Conservation (phyloP, 2,329 filamentous ascomycete genomes). For the Monosporascus sp. region DNA sequence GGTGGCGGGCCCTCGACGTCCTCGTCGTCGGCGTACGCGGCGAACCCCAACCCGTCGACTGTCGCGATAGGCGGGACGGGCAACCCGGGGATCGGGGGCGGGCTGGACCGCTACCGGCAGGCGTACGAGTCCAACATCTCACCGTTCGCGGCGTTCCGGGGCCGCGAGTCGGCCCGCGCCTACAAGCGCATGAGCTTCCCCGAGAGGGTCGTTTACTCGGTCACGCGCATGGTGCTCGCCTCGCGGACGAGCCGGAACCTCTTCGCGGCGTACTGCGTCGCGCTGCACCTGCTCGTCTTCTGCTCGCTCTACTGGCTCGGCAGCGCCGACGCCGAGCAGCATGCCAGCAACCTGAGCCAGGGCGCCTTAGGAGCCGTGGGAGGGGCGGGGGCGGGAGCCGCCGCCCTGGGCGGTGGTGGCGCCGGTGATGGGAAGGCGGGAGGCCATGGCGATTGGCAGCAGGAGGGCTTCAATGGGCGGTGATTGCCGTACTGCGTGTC, state of each 20-base stretch:
- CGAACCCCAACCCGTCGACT: constrained; percentile 71
- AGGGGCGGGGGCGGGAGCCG: constrained; percentile 33
- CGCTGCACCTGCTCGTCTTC: constrained; percentile 83
- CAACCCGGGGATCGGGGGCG: constrained; percentile 59
- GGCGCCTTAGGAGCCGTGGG: constrained; percentile 19
- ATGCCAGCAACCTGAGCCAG: constrained; percentile 52
- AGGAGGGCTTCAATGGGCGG: constrained; percentile 51
- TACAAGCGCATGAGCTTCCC: constrained; percentile 91
- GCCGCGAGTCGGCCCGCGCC: constrained; percentile 84
- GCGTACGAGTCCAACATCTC: constrained; percentile 95
- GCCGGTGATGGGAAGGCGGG: constrained; percentile 27
- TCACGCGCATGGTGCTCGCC: constrained; percentile 85
- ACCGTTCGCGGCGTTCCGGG: constrained; percentile 90
- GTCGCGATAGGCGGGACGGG: constrained; percentile 53
- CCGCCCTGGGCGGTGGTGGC: constrained; percentile 30
- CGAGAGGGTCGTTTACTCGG: constrained; percentile 82
- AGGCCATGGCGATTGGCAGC: constrained; percentile 54
- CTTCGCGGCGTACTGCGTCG: constrained; percentile 88
- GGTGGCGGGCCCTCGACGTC: constrained; percentile 46
- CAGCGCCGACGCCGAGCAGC: constrained; percentile 57
- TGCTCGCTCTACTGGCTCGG: constrained; percentile 82
- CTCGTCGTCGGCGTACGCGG: constrained; percentile 58
- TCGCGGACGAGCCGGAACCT: constrained; percentile 87
- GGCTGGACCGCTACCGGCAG: constrained; percentile 79
- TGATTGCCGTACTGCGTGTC: constrained; percentile 12